Base-by-base conservation (phyloP, 2,329 filamentous ascomycete species). In the Colletotrichum kahawae region DNA sequence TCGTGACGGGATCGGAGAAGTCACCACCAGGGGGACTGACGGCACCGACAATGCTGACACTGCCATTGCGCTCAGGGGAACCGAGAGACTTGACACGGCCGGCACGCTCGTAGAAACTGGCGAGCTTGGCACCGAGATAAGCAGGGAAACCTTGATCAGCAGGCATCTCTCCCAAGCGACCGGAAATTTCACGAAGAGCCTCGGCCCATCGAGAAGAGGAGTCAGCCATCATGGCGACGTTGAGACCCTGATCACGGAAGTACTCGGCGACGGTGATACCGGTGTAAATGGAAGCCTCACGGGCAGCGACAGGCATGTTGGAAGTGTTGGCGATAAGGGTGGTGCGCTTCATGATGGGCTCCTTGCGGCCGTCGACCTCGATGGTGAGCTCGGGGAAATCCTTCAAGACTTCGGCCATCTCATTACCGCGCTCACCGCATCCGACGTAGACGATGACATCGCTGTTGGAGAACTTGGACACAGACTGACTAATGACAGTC, bases 351-450 rank as follows among this genome's bases (percentile, higher is more conserved):
- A 99, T 99, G 89, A 99, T 99, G 79, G 96, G 96, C 85, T 99
- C 97, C 87, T 96, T 94, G 83, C 96, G 95, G 81, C 97, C 97
- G 57, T 98, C 94, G 80, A 98, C 92, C 21, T 97, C 94, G 83
- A 99, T 99, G 63, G 95, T 94, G 78, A 99, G 94, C 91, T 98
- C 96, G 75, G 97, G 97, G 90, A 99, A 99, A 87, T 99, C 97
- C 94, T 98, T 98, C 91, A 99, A 91, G 80, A 99, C 97, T 91
- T 99, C 97, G 78, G 97, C 97, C 97, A 99, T 99, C 87, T 99
- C 97, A 84, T 99, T 99, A 79, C 97, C 97, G 81, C 97, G 94
- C 88, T 99, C 97, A 80, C 96, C 95, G 79, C 88, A 88, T 29
- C 97, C 97, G 76, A 99, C 97, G 84, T 99, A 99, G 80, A 99